These are phyloP conservation scores for Panaeolus cyanescens DNA, from an alignment of 768 basidiomycete species.

Conservation along the genomic window DNA sequence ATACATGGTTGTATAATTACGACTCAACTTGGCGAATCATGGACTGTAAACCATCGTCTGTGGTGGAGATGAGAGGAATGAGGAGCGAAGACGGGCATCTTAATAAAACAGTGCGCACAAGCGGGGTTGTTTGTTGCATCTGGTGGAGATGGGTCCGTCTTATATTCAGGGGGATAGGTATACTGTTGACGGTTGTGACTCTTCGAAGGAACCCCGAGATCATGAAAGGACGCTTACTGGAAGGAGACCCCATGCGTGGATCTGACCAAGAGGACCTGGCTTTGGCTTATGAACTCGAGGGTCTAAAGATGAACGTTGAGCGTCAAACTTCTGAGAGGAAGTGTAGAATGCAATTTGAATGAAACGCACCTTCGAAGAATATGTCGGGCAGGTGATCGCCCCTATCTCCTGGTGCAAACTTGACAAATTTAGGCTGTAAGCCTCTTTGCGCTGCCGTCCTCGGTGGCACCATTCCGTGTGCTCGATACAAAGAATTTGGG, in stretches of 20 bases:
- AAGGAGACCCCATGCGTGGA: conserved; percentile 32
- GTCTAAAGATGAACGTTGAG: conserved; percentile 12
- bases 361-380: conserved; percentile 27
- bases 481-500: not conserved
- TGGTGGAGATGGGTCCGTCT: not conserved
- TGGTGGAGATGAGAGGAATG: not conserved
- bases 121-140: not conserved
- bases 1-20: not conserved
- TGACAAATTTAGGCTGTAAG: conserved; percentile 22
- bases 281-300: conserved; percentile 19
- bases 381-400: conserved; percentile 24
- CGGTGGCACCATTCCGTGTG: not conserved
- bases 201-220: not conserved
- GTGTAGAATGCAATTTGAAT: not conserved
- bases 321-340: not conserved
- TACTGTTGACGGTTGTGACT: not conserved
- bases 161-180: not conserved
- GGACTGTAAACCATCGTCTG: conserved; percentile 18
- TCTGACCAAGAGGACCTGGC: conserved; percentile 26
- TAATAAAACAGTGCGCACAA: not conserved
- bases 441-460: not conserved
- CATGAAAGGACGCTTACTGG: conserved; percentile 12
- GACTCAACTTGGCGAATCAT: conserved; percentile 17
- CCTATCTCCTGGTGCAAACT: conserved; percentile 22
- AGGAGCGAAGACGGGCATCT: not conserved